A percentile compares a stretch with the other conserved stretches of the same genome.
These are phyloP conservation scores for Geotrichum phurueaensis DNA, from an alignment of 1,139 yeast species.

Conservation along the genomic window DNA sequence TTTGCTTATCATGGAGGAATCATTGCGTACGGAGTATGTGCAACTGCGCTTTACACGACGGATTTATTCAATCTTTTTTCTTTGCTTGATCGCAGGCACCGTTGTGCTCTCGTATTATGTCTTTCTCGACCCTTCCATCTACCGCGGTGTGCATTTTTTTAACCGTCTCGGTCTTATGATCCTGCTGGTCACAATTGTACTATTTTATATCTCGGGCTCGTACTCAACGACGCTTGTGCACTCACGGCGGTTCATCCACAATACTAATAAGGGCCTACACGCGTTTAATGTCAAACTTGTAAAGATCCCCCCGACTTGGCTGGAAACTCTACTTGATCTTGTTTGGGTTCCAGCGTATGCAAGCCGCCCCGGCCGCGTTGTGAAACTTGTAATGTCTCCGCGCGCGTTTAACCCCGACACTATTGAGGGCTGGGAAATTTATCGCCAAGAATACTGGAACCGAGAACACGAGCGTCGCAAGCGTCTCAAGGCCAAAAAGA, in stretches of 20 bases:
- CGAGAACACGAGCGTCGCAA: slow-evolving; percentile 64
- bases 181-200: slow-evolving; percentile 58
- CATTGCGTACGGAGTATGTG: slow-evolving; percentile 71
- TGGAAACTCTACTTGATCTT: slow-evolving; percentile 38
- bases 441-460: slow-evolving; percentile 89
- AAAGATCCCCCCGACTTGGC: slow-evolving; percentile 55
- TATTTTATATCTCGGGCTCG: slow-evolving; percentile 85
- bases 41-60: slow-evolving; percentile 64
- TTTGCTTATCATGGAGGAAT: slow-evolving; percentile 76
- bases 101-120: slow-evolving; percentile 32
- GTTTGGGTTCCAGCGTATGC: slow-evolving; percentile 28
- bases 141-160: slow-evolving; percentile 33
- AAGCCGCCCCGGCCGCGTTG: slow-evolving; percentile 30
- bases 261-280: slow-evolving; percentile 81
- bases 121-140: slow-evolving; percentile 33
- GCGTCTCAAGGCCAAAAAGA: background rate
- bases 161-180: slow-evolving; percentile 61
- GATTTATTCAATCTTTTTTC: slow-evolving; percentile 67
- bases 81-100: slow-evolving; percentile 39
- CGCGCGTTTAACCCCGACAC: slow-evolving; percentile 76
- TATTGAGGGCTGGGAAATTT: slow-evolving; percentile 92
- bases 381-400: slow-evolving; percentile 73
- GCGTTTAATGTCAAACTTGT: slow-evolving; percentile 76
- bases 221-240: slow-evolving; percentile 76
- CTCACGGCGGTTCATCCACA: slow-evolving; percentile 69